Evolutionary conservation across 352 stramenopile species (phyloP), one percentile per base, ranked within the genome.

Genomic region (Pythium folliculosum): DNA sequence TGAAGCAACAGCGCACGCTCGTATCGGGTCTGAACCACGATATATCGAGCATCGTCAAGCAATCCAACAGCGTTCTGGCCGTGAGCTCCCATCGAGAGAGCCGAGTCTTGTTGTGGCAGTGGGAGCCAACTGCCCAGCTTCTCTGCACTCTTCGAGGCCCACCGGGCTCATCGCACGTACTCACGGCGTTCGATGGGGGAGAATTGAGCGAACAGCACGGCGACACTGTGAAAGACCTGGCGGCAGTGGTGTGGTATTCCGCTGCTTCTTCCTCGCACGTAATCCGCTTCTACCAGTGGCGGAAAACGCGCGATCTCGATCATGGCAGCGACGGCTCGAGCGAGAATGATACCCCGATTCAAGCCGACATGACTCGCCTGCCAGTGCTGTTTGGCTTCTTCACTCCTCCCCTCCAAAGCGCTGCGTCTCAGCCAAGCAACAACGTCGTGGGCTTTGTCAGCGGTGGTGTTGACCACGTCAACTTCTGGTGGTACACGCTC

Each of bases 401-500:
- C 43, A 67, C 55, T 0, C 51, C 60, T 6, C 54, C 50, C 9
- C 40, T 72, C 2, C 16, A 51, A 17, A 49, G 16, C 4, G 7
- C 14, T n/a, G 12, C 22, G 7, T 12, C 30, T 16, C 35, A 53
- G 8, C 1, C 17, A 17, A 65, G 4, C 60, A 60, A 61, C 12
- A 25, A 32, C 27, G 2, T 45, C 14, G 70, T 77, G 21, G 38
- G 49, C 1, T 90, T 93, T 60, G 78, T 93, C 22, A 87, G 69
- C 23, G 82, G 81, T n/a, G 82, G 84, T n/a, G 59, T 93, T 19
- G 73, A 90, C 43, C 84, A 93, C 49, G 64, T 89, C 10, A 88
- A 67, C 2, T 90, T 93, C 47, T 93, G 82, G 82, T 74, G 59
- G 17, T 65, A 91, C 3, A 77, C 84, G 21, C 63, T 72, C 8